phyloP scores from a whole-genome alignment of 176 grass and related monocot genomes.

The Oryza coarctata region DNA sequence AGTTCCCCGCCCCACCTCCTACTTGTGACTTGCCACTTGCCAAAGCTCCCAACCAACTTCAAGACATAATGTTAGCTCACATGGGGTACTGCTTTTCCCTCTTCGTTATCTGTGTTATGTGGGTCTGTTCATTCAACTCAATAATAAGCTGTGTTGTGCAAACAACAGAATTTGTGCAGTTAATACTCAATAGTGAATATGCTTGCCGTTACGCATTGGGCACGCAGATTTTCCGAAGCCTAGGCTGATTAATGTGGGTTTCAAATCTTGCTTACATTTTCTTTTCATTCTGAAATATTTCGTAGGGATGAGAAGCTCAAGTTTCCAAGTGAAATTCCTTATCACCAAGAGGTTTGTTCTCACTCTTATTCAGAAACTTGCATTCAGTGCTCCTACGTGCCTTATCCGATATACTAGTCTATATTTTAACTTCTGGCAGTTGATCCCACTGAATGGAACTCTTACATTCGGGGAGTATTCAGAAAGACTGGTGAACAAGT shows the following conservation, averaged over 20 bases:
- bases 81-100: background rate
- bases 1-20: background rate
- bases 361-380: background rate
- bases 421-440: conserved; percentile 39
- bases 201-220: background rate
- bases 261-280: background rate
- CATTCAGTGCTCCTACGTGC: background rate
- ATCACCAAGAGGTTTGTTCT: conserved; percentile 75
- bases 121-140: background rate
- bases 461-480: conserved; percentile 93
- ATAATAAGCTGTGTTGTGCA: background rate
- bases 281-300: background rate
- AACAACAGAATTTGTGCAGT: background rate
- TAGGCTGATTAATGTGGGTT: background rate
- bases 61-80: background rate
- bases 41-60: background rate
- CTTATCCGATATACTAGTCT: background rate
- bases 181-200: background rate
- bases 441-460: conserved; percentile 62
- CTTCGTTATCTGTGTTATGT: background rate
- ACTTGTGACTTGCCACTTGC: background rate
- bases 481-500: conserved; percentile 67
- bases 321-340: conserved; percentile 65
- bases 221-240: background rate
- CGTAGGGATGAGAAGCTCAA: conserved; percentile 71